These are phyloP conservation scores for Nicotiana tabacum DNA, from an alignment of 257 asterid species.

Conservation along the genomic window DNA sequence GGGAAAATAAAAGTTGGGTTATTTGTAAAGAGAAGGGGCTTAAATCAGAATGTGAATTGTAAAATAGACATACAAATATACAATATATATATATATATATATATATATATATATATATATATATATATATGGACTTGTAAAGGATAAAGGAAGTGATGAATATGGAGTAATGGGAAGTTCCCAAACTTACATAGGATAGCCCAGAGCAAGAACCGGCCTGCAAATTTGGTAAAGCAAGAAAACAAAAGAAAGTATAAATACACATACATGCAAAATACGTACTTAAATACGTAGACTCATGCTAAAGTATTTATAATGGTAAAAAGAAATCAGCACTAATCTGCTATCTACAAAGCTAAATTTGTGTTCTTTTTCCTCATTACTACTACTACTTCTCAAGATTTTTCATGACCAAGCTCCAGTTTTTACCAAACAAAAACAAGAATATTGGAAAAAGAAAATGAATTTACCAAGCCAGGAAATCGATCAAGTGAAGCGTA, in stretches of 20 bases:
- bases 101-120: too few relatives aligned
- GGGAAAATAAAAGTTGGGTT: too few relatives aligned
- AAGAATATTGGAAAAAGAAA: not conserved
- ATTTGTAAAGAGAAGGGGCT: not conserved
- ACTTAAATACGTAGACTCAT: not conserved
- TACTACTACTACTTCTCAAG: not conserved
- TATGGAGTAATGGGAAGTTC: not conserved
- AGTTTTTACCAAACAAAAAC: not conserved
- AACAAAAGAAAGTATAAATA: not conserved
- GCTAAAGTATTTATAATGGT: not conserved
- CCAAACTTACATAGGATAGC: slow-evolving; percentile 44
- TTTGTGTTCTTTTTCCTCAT: not conserved
- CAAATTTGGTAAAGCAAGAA: slow-evolving; percentile 3
- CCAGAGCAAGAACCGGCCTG: slow-evolving; percentile 51
- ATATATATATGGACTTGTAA: not conserved
- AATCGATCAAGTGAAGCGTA: slow-evolving; percentile 21
- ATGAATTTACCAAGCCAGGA: slow-evolving; percentile 34
- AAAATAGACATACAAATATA: too few relatives aligned
- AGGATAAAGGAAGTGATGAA: not conserved
- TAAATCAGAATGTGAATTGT: too few relatives aligned
- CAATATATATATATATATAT: too few relatives aligned
- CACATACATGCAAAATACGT: not conserved
- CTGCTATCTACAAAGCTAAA: too few relatives aligned
- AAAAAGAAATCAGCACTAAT: too few relatives aligned
- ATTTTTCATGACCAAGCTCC: not conserved